Conservation (phyloP, 2,329 filamentous ascomycete genomes). For the Epichloe festucae region DNA sequence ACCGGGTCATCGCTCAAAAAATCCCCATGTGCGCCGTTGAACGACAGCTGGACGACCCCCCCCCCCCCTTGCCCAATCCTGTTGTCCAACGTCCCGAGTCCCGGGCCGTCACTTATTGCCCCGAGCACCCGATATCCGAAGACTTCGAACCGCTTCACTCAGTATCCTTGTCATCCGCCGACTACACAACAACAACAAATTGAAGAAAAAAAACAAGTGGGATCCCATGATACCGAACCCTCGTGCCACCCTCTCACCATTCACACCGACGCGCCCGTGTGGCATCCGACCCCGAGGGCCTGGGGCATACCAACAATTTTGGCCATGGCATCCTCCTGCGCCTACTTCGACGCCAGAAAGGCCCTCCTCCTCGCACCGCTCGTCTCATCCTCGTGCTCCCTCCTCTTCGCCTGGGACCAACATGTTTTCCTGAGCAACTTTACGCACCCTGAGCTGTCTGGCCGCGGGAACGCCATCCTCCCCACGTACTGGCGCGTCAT, state of each 20-base stretch:
- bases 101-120: background rate
- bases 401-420: slow-evolving; percentile 33
- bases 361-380: slow-evolving; percentile 30
- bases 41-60: background rate
- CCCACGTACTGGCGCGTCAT: slow-evolving; percentile 30
- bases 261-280: background rate
- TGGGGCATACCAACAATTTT: too few species aligned
- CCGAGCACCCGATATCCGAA: background rate
- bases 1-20: too few species aligned
- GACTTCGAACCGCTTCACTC: too few species aligned
- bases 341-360: slow-evolving; percentile 24
- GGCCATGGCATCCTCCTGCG: slow-evolving; percentile 24
- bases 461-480: slow-evolving; percentile 22
- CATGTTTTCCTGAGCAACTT: slow-evolving; percentile 28
- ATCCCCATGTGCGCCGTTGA: background rate
- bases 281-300: background rate
- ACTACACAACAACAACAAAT: background rate
- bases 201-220: too few species aligned
- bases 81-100: background rate
- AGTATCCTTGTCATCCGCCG: background rate
- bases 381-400: slow-evolving; percentile 32
- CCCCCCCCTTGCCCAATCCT: background rate
- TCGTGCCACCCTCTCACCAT: too few species aligned
- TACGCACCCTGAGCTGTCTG: slow-evolving; percentile 15
- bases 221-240: too few species aligned